Conservation (phyloP, 2,329 filamentous ascomycete species). For the Trichophyton mentagrophytes region DNA sequence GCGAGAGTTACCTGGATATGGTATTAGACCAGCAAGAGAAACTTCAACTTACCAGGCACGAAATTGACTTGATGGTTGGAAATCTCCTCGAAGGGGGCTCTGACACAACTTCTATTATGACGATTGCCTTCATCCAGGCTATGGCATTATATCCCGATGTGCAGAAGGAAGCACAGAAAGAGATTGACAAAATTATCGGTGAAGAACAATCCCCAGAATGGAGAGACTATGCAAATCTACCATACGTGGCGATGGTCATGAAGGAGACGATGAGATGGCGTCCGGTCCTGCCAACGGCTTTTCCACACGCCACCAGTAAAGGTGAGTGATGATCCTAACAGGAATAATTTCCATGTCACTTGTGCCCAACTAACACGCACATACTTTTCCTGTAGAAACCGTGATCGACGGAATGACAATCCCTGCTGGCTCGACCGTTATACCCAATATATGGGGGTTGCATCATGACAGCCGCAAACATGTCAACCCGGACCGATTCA, state of each 20-base stretch:
- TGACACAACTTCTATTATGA: slow-evolving; percentile 39
- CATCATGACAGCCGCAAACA: slow-evolving; percentile 36
- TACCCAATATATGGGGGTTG: slow-evolving; percentile 40
- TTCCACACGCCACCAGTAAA: slow-evolving; percentile 37
- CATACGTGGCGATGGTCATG: slow-evolving; percentile 26
- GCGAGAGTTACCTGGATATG: background rate
- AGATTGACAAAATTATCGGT: slow-evolving; percentile 27
- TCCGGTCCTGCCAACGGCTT: slow-evolving; percentile 33
- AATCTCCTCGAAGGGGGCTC: slow-evolving; percentile 17
- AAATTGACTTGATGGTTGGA: slow-evolving; percentile 6
- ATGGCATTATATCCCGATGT: slow-evolving; percentile 36
- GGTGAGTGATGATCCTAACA: background rate
- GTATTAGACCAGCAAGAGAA: background rate
- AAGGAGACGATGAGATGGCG: slow-evolving; percentile 29
- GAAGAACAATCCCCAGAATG: slow-evolving; percentile 22
- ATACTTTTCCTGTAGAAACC: slow-evolving; percentile 16
- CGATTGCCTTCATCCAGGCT: slow-evolving; percentile 39
- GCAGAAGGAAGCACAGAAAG: slow-evolving; percentile 36
- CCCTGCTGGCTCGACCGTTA: slow-evolving; percentile 34
- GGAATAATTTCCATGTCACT: background rate
- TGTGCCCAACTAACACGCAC: background rate
- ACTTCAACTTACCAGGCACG: background rate
- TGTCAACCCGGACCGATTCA: slow-evolving; percentile 23
- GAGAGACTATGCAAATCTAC: slow-evolving; percentile 26
- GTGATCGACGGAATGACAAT: slow-evolving; percentile 39